These are phyloP conservation scores for Cucumis melo DNA, from an alignment of 306 rosid species.

Conservation along the genomic window DNA sequence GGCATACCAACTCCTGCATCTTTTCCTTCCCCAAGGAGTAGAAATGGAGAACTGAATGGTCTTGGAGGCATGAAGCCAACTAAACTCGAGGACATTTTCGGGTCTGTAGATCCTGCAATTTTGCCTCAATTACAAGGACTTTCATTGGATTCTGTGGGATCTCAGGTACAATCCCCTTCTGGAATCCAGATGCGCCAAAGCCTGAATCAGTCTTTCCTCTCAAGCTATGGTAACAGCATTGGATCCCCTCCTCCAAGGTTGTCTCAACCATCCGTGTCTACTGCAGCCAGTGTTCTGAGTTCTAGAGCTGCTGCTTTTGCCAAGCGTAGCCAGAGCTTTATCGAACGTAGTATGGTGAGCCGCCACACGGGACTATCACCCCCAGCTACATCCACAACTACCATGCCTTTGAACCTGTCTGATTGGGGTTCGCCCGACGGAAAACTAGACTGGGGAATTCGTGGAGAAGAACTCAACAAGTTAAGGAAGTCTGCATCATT, in stretches of 20 bases:
- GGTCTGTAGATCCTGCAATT: slow-evolving; percentile 35
- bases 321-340: slow-evolving; percentile 56
- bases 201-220: slow-evolving; percentile 29
- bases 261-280: slow-evolving; percentile 22
- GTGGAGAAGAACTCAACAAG: slow-evolving; percentile 49
- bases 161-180: slow-evolving; percentile 41
- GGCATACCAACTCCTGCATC: slow-evolving; percentile 27
- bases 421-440: slow-evolving; percentile 73
- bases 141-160: slow-evolving; percentile 31
- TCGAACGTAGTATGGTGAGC: slow-evolving; percentile 32
- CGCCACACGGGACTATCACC: slow-evolving; percentile 36
- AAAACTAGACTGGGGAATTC: slow-evolving; percentile 54
- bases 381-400: slow-evolving; percentile 14
- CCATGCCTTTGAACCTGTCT: slow-evolving; percentile 23
- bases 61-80: slow-evolving; percentile 36
- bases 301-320: slow-evolving; percentile 46
- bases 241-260: slow-evolving; percentile 34
- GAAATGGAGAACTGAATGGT: slow-evolving; percentile 31
- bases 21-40: slow-evolving; percentile 27
- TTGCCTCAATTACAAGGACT: slow-evolving; percentile 46
- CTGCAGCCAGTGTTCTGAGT: slow-evolving; percentile 26
- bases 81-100: slow-evolving; percentile 47
- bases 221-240: slow-evolving; percentile 29
- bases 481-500: slow-evolving; percentile 61
- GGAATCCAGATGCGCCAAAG: slow-evolving; percentile 40